phyloP scores from a whole-genome alignment of 768 basidiomycete species.

The Auricularia sp. region DNA sequence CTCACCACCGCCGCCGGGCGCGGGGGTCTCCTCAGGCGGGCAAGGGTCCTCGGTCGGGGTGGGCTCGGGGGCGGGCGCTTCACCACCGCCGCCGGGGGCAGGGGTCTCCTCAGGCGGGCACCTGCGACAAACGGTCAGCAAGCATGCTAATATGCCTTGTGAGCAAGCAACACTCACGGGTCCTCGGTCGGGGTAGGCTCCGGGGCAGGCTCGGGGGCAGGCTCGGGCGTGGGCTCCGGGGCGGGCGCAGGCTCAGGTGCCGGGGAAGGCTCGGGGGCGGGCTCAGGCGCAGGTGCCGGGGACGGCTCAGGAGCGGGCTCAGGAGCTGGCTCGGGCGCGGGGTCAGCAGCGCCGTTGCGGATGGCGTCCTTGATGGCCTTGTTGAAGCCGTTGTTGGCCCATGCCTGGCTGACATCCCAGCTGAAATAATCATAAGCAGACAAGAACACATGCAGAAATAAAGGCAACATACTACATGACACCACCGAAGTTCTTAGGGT shows the following conservation, averaged over 20 bases:
- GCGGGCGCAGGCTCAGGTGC: neutral
- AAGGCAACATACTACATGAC: neutral
- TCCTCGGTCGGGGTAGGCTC: neutral
- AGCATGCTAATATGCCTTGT: too few species aligned
- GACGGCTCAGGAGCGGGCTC: neutral
- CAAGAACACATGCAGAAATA: too few species aligned
- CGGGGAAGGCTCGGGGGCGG: neutral
- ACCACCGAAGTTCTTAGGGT: constrained; percentile 4
- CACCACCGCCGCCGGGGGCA: neutral
- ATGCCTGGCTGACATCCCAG: constrained; percentile 1
- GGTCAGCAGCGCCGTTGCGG: neutral
- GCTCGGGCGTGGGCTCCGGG: neutral
- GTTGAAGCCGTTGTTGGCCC: neutral
- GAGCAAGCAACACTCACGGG: too few species aligned
- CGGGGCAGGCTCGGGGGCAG: neutral
- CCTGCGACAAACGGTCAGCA: too few species aligned
- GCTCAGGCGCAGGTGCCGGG: neutral
- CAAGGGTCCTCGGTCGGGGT: neutral
- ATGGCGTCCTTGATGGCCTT: constrained; percentile 4
- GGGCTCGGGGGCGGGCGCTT: neutral
- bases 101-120: neutral
- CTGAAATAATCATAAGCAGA: too few species aligned
- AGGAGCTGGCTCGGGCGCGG: neutral
- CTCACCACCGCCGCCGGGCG: neutral
- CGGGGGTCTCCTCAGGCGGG: neutral